Percentiles rank a stretch among this genome's conserved stretches.
These are phyloP conservation scores for Hygrocybe coccinea DNA, from an alignment of 768 basidiomycete genomes.

Conservation along the genomic window DNA sequence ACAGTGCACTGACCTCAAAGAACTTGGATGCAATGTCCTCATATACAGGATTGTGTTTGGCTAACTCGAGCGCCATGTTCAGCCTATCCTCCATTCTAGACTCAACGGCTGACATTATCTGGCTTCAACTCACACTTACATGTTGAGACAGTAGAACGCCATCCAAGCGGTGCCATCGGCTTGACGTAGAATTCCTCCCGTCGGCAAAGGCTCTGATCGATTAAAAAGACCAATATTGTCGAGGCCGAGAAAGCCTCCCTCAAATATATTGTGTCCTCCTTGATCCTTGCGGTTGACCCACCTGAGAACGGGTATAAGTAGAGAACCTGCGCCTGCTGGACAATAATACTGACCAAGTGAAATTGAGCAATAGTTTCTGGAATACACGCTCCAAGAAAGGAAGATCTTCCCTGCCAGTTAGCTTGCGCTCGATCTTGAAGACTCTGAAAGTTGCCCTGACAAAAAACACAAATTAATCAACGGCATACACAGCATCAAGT, in stretches of 20 bases:
- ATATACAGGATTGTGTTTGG: constrained; percentile 95
- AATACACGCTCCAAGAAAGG: constrained; percentile 95
- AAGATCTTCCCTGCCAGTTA: constrained; percentile 86
- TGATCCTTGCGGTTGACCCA: constrained; percentile 99
- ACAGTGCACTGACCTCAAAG: constrained; percentile 56
- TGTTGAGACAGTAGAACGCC: constrained; percentile 97
- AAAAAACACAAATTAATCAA: not conserved
- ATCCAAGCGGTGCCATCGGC: constrained; percentile 99
- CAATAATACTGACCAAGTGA: constrained; percentile 71
- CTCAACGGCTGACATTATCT: constrained; percentile 3
- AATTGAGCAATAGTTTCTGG: constrained; percentile 94
- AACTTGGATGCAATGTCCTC: constrained; percentile 99
- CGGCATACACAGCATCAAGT: not conserved
- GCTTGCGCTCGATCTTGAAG: constrained; percentile 98
- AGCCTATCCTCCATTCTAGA: constrained; percentile 48
- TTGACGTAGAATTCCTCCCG: constrained; percentile 89
- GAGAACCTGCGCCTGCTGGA: not conserved
- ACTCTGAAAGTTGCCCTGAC: constrained; percentile 91
- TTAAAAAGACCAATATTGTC: constrained; percentile 99
- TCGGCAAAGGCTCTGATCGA: constrained; percentile 93
- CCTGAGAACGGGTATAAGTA: constrained; percentile 36
- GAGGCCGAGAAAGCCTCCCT: constrained; percentile 95
- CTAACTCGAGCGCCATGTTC: constrained; percentile 94
- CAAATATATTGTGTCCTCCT: constrained; percentile 93
- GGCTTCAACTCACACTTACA: constrained; percentile 46